Base-by-base conservation (phyloP, 2,329 filamentous ascomycete species). In the Xylaria sp. region DNA sequence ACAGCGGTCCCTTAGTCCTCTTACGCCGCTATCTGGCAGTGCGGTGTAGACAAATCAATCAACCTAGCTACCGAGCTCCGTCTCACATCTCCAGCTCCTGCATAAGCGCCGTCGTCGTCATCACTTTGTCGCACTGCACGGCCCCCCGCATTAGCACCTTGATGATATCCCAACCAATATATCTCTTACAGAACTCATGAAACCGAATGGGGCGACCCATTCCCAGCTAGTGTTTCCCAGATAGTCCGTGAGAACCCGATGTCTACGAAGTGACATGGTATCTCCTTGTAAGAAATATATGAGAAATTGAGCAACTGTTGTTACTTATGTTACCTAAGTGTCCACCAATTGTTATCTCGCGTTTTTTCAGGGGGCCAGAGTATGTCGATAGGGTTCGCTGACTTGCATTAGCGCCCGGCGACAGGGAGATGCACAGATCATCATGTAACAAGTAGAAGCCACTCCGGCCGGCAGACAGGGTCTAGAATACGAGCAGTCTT, bases 331-430 rank as follows among this genome's bases (percentile, higher is more conserved):
- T 46, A 23, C 23, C 28, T 23, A 23, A 13, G 32, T 9, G 36
- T n/a, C 43, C 43, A 23, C 25, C 15, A 23, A 39, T 50, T 34
- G 45, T 41, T 43, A 30, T 20, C 18, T 34, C n/a, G 48, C 48
- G 30, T 45, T 36, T 41, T 45, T 23, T 6, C 23, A 34, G 12
- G 18, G 61, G 28, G 15, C 0, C 6, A 41, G 36, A 53, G 43
- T 10, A 32, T 36, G 20, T 56, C 50, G 39, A 28, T 61, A 48
- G n/a, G 43, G 41, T 61, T 61, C 20, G 20, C n/a, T 41, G 13
- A 25, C 41, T 25, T 57, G 63, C 57, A 61, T 61, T 41, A 50
- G 48, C 43, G 41, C 30, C 53, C 53, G 32, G 23, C 53, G 50
- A 56, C 32, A 23, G 13, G n/a, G 43, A 45, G 45, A 48, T 48